These are phyloP conservation scores for Rhizomucor miehei DNA, from an alignment of 371 early-diverging fungal genomes.

Conservation along the genomic window DNA sequence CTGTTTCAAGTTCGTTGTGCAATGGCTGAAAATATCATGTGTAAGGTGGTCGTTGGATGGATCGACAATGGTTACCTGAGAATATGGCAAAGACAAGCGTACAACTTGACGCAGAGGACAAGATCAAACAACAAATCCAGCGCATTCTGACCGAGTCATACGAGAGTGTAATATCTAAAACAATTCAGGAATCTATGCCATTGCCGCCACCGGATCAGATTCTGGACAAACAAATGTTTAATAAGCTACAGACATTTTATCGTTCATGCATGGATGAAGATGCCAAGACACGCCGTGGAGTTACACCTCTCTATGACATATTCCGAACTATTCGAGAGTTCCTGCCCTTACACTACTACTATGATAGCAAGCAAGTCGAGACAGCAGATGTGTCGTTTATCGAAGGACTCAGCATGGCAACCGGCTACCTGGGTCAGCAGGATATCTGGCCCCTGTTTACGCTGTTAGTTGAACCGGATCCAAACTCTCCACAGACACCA, in stretches of 20 bases:
- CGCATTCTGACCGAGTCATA: conserved; percentile 18
- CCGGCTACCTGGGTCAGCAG: conserved; percentile 13
- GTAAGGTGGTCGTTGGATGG: conserved; percentile 33
- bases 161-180: not conserved
- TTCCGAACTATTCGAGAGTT: conserved; percentile 28
- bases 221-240: conserved; percentile 39
- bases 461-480: conserved; percentile 32
- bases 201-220: conserved; percentile 36
- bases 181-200: not conserved
- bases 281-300: conserved; percentile 26
- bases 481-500: conserved; percentile 19
- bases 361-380: not conserved
- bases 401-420: conserved; percentile 14
- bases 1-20: not conserved
- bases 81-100: conserved; percentile 23
- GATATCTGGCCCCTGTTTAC: conserved; percentile 33
- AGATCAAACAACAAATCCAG: conserved; percentile 15
- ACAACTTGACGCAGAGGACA: conserved; percentile 7
- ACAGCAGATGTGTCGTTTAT: not conserved
- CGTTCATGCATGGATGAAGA: conserved; percentile 54
- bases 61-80: conserved; percentile 23
- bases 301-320: conserved; percentile 35
- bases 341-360: conserved; percentile 11
- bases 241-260: conserved; percentile 46
- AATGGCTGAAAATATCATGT: not conserved